Conservation (phyloP, 2,329 filamentous ascomycete species). For the Apiospora aurea region DNA sequence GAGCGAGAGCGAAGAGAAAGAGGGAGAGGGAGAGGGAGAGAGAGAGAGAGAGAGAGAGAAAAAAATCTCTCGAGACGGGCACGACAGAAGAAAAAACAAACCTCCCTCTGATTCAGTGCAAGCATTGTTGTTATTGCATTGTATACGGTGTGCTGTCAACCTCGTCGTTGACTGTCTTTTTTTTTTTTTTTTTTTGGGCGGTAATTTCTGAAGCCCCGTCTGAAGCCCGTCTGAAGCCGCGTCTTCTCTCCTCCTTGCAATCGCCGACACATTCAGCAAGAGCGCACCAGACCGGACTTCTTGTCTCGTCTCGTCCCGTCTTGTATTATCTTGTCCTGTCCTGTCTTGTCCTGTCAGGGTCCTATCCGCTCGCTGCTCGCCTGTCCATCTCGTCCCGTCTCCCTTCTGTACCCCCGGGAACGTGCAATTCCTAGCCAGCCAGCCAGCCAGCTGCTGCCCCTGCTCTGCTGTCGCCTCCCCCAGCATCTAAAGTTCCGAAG, state of each 20-base stretch:
- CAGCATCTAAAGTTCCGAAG: constrained; percentile 3
- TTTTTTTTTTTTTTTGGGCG: neutral
- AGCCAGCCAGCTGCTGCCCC: neutral
- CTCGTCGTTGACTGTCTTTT: neutral
- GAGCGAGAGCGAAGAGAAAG: no score
- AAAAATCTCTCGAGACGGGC: neutral
- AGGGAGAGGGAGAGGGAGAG: no score
- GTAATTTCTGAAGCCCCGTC: constrained; percentile 6
- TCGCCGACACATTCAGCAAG: neutral
- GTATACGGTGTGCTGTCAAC: neutral
- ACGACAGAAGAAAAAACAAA: neutral
- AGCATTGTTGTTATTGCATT: neutral
- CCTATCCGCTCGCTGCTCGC: constrained; percentile 2
- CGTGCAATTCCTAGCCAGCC: neutral
- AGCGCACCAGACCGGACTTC: neutral
- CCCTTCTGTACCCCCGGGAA: neutral
- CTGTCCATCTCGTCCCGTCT: neutral
- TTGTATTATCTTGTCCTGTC: neutral
- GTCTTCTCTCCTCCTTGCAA: neutral
- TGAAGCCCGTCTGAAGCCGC: constrained; percentile 3
- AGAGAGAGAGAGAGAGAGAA: no score
- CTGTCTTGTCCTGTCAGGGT: neutral
- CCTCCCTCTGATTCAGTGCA: neutral
- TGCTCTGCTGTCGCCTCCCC: neutral
- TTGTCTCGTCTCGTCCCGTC: neutral